Evolutionary conservation across 2,329 filamentous ascomycete species (phyloP), one percentile per base, ranked within the genome.

Genomic region (Penicillium sumatraense): DNA sequence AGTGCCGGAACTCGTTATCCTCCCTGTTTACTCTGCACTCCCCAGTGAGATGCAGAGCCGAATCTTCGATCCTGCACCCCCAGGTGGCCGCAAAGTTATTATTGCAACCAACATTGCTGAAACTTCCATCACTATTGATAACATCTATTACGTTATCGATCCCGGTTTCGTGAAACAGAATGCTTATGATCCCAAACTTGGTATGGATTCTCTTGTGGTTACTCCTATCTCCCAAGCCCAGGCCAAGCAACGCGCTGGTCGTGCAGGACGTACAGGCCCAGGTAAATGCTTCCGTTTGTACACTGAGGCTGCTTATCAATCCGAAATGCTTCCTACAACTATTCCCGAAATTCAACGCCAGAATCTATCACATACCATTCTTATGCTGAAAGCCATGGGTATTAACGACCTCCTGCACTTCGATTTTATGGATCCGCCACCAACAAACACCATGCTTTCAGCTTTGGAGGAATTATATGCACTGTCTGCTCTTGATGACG

Each of bases 81-180:
- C 88, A 0, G 93, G 93, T 14, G 87, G 85, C 51, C 85, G 95
- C 53, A 99, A 99, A 75, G 92, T 98, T 1, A 91, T 99, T 56
- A 96, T 99, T 70, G 95, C 95, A 2, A 99, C 95, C 31, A 99
- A 99, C 66, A 99, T 99, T 68, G 95, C 95, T 1, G 95, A 99
- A 71, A 99, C 95, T 0, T 96, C 91, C 51, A 95, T 99, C 69
- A 99, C 95, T 0, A 98, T 99, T 61, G 95, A 99, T 70, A 90
- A 93, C 46, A 96, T 99, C 62, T 97, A 93, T 78, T 98, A 96
- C 69, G 96, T 99, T 16, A 88, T 99, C 14, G 95, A 99, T 67
- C 93, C 95, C 2, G 95, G 95, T 1, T 99, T 98, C 64, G 93
- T 97, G 58, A 99, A 99, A 78, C 93, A 98, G 71, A 97, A 95